Evolutionary conservation across 1,139 yeast genomes (phyloP).

Genomic region (Yueomyces sp.): DNA sequence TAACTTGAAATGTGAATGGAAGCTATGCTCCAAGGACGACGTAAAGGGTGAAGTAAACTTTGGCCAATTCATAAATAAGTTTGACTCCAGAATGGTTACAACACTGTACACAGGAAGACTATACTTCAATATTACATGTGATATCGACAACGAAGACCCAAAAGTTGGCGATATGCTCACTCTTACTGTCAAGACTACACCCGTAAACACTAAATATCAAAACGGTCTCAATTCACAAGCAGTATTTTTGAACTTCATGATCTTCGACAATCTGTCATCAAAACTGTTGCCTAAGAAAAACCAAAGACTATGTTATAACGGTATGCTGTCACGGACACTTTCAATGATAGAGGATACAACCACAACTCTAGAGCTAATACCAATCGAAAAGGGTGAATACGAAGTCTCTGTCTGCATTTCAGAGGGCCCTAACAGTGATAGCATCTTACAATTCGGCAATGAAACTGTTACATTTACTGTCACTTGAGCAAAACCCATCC

Average conservation of each 20-base stretch:
- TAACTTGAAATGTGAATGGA: constrained; percentile 56
- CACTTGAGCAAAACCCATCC: not conserved
- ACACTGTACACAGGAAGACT: constrained; percentile 13
- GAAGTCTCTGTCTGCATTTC: constrained; percentile 14
- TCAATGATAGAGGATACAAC: constrained; percentile 4
- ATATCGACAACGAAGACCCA: constrained; percentile 4
- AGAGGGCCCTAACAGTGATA: constrained; percentile 4
- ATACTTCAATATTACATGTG: constrained; percentile 10
- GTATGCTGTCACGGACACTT: constrained; percentile 11
- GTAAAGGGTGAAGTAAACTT: constrained; percentile 15
- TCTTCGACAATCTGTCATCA: constrained; percentile 17
- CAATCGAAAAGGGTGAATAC: constrained; percentile 18
- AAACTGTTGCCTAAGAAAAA: constrained; percentile 15
- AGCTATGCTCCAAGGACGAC: constrained; percentile 6
- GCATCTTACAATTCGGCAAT: constrained; percentile 8
- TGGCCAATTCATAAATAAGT: constrained; percentile 15
- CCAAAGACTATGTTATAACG: constrained; percentile 17
- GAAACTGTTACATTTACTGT: constrained; percentile 5
- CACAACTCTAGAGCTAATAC: constrained; percentile 12
- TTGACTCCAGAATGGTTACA: constrained; percentile 14
- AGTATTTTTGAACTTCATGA: constrained; percentile 7
- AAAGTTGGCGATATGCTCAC: constrained; percentile 8
- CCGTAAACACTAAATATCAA: constrained; percentile 2
- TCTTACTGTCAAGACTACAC: constrained; percentile 3
- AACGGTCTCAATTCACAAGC: constrained; percentile 1